phyloP scores from a whole-genome alignment of 768 basidiomycete genomes.

The Dictyophora rubrovolvata region DNA sequence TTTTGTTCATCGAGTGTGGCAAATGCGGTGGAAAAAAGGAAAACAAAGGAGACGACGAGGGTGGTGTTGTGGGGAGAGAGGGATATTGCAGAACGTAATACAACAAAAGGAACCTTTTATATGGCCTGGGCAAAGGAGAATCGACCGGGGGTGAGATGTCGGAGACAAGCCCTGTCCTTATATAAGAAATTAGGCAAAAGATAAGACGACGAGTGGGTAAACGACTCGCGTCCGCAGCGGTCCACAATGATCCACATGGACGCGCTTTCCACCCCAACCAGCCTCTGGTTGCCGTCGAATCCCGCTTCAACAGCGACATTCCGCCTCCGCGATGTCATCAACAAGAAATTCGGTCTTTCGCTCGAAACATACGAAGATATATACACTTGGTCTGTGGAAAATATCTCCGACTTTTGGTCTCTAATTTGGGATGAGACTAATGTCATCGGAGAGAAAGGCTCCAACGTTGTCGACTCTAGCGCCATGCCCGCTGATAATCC shows the following conservation, averaged over 20 bases:
- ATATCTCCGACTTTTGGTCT: constrained; percentile 60
- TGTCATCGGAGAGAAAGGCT: constrained; percentile 54
- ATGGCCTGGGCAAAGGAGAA: not conserved
- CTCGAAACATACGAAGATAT: constrained; percentile 53
- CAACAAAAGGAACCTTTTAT: not conserved
- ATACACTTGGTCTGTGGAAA: constrained; percentile 51
- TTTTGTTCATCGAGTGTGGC: constrained; percentile 3
- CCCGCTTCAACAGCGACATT: constrained; percentile 37
- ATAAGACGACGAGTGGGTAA: constrained; percentile 2
- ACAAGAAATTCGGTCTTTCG: constrained; percentile 32
- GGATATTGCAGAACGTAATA: too few species aligned
- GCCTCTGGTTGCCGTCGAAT: constrained; percentile 35
- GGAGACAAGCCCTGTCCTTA: not conserved
- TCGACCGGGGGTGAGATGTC: constrained; percentile 1
- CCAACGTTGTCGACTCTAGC: constrained; percentile 44
- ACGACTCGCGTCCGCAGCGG: not conserved
- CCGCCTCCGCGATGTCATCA: constrained; percentile 37
- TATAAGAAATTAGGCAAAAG: not conserved
- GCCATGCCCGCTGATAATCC: constrained; percentile 53
- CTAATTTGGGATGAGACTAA: constrained; percentile 60
- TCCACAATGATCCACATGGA: not conserved
- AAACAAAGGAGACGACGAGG: not conserved
- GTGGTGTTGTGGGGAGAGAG: not conserved
- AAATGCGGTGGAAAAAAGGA: not conserved
- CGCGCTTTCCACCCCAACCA: constrained; percentile 14